Base-by-base conservation (phyloP, 1,284 basidiomycete species). In the Ceratorhiza oryzae-sativae region DNA sequence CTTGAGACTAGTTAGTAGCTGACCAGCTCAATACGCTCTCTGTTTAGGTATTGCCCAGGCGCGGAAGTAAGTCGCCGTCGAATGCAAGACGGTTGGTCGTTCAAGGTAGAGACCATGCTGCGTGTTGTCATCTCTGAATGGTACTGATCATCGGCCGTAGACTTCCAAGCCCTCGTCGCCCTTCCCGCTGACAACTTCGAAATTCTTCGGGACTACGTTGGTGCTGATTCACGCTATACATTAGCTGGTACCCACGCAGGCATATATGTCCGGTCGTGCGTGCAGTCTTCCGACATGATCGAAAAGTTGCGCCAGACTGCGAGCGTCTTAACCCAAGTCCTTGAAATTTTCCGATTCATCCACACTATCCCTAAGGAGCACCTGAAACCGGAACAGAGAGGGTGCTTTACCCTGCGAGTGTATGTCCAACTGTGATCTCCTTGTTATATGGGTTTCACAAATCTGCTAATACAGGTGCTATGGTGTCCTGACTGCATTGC, bases 161-260 rank as follows among this genome's bases (percentile, higher is more conserved):
- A 58, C n/a, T 58, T 58, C 23, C 27, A 58, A 32, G 10, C 15
- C 4, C 56, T 58, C 36, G 30, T 41, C 23, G 18, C 13, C 4
- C 12, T 12, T 18, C 63, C 63, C 34, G 5, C 12, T 5, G 32
- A 53, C 27, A 23, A 53, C 30, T 27, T 56, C 23, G 27, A 41
- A 1, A 41, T 27, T 12, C 12, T 68, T 13, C 23, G 10, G 1
- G 34, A 56, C 3, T 68, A 68, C 36, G 65, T 68, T 20, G 65
- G 65, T 12, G 51, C 65, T 2, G 65, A 68, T 25, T 68, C 65
- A n/a, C 55, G 51, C n/a, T 68, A 68, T 41, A 56, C 65, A 15
- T 32, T 68, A 5, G 65, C 65, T 6, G 39, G 20, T 9, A 41
- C 30, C 8, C 53, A 68, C 18, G 51, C 51, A 10, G 51, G 51